phyloP scores from a whole-genome alignment of 495 filamentous ascomycete species.

The Neurospora sublineolata region DNA sequence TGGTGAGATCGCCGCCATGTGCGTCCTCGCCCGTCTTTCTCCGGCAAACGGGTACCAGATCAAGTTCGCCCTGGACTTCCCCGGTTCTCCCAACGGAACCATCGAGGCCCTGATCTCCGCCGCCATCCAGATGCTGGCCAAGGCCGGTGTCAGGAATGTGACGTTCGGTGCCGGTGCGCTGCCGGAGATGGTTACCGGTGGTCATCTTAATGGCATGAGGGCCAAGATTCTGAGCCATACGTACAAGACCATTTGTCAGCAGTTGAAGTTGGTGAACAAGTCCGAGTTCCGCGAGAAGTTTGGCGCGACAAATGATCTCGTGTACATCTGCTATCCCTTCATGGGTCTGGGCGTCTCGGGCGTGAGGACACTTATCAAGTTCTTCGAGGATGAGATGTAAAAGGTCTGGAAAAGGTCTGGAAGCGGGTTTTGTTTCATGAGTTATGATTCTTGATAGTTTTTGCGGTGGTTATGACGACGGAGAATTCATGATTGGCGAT shows the following conservation, averaged over 20 bases:
- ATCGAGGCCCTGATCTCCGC: constrained; percentile 71
- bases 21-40: constrained; percentile 61
- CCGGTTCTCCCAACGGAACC: constrained; percentile 60
- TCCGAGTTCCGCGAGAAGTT: constrained; percentile 81
- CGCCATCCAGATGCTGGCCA: constrained; percentile 57
- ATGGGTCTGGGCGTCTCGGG: constrained; percentile 68
- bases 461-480: neutral
- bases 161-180: constrained; percentile 75
- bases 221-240: constrained; percentile 64
- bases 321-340: constrained; percentile 73
- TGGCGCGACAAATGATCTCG: constrained; percentile 61
- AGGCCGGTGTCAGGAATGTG: constrained; percentile 49
- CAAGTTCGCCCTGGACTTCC: constrained; percentile 82
- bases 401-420: neutral
- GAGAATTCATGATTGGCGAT: neutral
- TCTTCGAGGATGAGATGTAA: constrained; percentile 63
- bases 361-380: constrained; percentile 64
- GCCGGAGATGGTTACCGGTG: constrained; percentile 53
- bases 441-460: neutral
- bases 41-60: constrained; percentile 74
- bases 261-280: constrained; percentile 69
- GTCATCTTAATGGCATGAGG: constrained; percentile 61
- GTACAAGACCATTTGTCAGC: constrained; percentile 64
- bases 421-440: neutral
- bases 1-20: constrained; percentile 58